phyloP scores from a whole-genome alignment of 2,329 filamentous ascomycete genomes.

The Xylaria sp. region DNA sequence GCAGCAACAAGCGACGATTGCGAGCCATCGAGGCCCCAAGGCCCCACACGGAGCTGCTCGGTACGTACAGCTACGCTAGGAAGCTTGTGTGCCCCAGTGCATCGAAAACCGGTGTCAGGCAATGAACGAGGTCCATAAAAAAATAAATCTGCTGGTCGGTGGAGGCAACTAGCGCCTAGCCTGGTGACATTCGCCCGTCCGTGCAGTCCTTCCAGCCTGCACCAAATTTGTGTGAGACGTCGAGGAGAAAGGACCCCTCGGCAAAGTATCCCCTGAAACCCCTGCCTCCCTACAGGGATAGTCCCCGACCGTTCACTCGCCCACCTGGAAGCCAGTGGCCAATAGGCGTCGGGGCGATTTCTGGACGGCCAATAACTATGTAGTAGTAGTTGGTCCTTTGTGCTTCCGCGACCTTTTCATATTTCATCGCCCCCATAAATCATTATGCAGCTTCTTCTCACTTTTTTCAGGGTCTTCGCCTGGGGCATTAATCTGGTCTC shows the following conservation, averaged over 20 bases:
- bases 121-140: slow-evolving; percentile 11
- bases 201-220: slow-evolving; percentile 9
- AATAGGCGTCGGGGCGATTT: slow-evolving; percentile 25
- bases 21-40: slow-evolving; percentile 10
- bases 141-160: slow-evolving; percentile 32
- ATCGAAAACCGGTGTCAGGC: slow-evolving; percentile 24
- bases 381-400: slow-evolving; percentile 16
- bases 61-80: slow-evolving; percentile 14
- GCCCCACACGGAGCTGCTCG: slow-evolving; percentile 9
- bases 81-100: slow-evolving; percentile 29
- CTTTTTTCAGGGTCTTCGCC: slow-evolving; percentile 36
- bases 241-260: slow-evolving; percentile 4
- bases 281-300: slow-evolving; percentile 21
- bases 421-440: slow-evolving; percentile 18
- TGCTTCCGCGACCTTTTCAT: slow-evolving; percentile 25
- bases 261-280: slow-evolving; percentile 16
- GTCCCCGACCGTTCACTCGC: slow-evolving; percentile 14
- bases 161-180: slow-evolving; percentile 27
- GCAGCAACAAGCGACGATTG: background rate
- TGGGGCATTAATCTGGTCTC: too few relatives aligned
- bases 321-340: slow-evolving; percentile 30
- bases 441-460: slow-evolving; percentile 1
- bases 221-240: slow-evolving; percentile 18
- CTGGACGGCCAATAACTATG: too few relatives aligned
- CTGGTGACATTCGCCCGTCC: slow-evolving; percentile 21